Base-by-base conservation (phyloP, 345 rosid genomes). In the Camelina neglecta region DNA sequence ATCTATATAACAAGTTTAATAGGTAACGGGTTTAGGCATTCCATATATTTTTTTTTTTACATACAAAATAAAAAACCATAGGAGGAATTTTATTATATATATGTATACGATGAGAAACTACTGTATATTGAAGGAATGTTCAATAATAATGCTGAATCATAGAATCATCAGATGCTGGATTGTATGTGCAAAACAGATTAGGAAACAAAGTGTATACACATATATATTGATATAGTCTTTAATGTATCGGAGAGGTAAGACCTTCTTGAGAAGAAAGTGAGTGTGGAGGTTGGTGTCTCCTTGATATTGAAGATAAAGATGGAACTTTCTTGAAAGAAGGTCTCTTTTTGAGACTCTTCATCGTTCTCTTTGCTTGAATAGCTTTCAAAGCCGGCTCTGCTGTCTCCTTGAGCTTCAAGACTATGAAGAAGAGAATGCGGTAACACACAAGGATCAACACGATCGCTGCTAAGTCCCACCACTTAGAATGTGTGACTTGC, bases 211-310 rank as follows among this genome's bases (percentile, higher is more conserved):
- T 54, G 57, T 76, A 63, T 24, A 62, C 60, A 56, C 24, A 74
- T 24, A 64, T 31, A 64, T 64, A 38, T 35, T 35, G 11, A 56
- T 49, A 57, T 54, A 29, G n/a, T 63, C 24, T 12, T 65, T 77
- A 55, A 57, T 71, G 50, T 45, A 84, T 83, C 15, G 96, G 93
- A 74, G 96, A 91, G 72, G 79, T 85, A 6, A 90, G 89, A 73
- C 98, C 97, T 72, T 94, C 98, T 82, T 89, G 97, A 54, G 96
- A 88, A 66, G 98, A 90, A 71, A 94, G 78, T 12, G 97, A 83
- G 44, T 68, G 85, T 11, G 74, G 86, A 70, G 88, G 81, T 13
- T 89, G 92, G 65, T 87, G 90, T 77, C 98, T 83, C 74, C 77
- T 87, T 39, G 96, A 82, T 65, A 83, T 0, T 39, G 82, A 79